A percentile compares a stretch with the other conserved stretches of the same genome.
phyloP scores from a whole-genome alignment of 2,329 filamentous ascomycete species.

The Pestalotiopsis sp. region DNA sequence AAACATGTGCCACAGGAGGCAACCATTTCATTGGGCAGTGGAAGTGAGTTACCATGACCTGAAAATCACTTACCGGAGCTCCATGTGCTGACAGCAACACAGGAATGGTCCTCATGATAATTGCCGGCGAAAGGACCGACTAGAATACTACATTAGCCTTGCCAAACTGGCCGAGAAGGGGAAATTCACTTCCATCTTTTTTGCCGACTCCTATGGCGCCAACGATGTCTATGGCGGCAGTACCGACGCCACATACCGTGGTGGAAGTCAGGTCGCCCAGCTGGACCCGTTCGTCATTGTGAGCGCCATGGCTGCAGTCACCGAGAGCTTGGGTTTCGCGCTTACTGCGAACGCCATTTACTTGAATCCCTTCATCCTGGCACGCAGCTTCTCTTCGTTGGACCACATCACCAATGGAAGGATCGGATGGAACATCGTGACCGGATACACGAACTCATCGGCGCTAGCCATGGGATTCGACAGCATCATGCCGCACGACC shows the following conservation, averaged over 20 bases:
- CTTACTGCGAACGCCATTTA: not conserved
- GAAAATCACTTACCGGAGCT: not conserved
- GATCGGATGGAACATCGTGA: not conserved
- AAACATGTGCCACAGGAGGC: not conserved
- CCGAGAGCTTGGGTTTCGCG: not conserved
- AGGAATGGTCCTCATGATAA: not conserved
- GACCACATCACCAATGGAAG: slow-evolving; percentile 1
- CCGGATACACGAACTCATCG: not conserved
- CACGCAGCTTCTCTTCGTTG: not conserved
- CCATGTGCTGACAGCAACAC: not conserved
- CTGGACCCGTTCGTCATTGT: not conserved
- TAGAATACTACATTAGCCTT: not conserved
- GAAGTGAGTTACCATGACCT: not conserved
- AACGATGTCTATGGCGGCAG: not conserved
- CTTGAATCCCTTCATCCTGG: not conserved
- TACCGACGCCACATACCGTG: not conserved
- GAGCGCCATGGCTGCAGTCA: not conserved
- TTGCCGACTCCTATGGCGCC: not conserved
- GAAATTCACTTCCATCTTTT: not conserved
- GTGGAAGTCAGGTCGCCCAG: not conserved
- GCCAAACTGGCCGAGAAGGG: not conserved
- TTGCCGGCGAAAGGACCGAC: not conserved
- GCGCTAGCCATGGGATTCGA: not conserved
- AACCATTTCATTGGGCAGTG: not conserved
- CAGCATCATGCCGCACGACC: not conserved